Conservation (phyloP, 2,329 filamentous ascomycete species). For the Helotiales sp. region DNA sequence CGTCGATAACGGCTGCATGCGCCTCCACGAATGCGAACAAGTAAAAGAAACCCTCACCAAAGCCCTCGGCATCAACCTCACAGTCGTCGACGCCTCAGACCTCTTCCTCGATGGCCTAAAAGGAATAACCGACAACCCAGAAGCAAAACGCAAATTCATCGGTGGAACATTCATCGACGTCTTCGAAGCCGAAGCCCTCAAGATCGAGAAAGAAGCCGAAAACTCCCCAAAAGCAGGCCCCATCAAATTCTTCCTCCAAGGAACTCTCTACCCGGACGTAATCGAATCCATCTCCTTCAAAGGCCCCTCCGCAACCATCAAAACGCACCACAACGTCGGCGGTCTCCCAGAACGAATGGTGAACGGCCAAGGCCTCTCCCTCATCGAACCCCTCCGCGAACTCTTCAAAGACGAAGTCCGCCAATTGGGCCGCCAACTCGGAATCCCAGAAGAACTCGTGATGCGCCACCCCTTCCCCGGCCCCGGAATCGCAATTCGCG, state of each 20-base stretch:
- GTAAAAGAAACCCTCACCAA: conserved; percentile 78
- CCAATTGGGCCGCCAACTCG: conserved; percentile 65
- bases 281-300: conserved; percentile 70
- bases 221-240: conserved; percentile 68
- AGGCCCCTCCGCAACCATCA: conserved; percentile 70
- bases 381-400: conserved; percentile 77
- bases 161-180: conserved; percentile 77
- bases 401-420: conserved; percentile 86
- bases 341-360: conserved; percentile 61
- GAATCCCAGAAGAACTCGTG: conserved; percentile 72
- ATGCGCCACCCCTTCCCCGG: conserved; percentile 79
- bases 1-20: conserved; percentile 82
- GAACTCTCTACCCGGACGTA: conserved; percentile 65
- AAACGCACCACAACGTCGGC: conserved; percentile 71
- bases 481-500: conserved; percentile 65
- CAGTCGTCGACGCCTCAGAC: conserved; percentile 77
- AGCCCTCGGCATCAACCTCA: conserved; percentile 87
- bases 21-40: conserved; percentile 78
- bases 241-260: conserved; percentile 85
- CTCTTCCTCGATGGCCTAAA: conserved; percentile 75
- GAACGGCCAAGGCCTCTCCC: conserved; percentile 54
- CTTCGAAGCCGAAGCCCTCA: conserved; percentile 76
- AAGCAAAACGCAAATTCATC: conserved; percentile 90
- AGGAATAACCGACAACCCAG: conserved; percentile 73
- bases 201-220: conserved; percentile 71